Conservation (phyloP, 805 yeast genomes). For the Kazachstania taianensis region DNA sequence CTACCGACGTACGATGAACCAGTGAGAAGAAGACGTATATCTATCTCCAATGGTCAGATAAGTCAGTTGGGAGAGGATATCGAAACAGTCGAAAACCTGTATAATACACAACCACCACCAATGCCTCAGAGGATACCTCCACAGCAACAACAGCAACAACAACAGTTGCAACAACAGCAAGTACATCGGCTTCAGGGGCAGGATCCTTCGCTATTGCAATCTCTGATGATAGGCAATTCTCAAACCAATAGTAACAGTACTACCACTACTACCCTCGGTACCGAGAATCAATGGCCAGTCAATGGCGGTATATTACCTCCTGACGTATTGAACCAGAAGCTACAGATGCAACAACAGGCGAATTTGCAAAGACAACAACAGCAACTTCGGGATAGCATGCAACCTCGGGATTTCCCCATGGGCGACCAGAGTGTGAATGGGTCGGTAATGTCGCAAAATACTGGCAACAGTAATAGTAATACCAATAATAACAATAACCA, state of each 20-base stretch:
- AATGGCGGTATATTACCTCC: neutral
- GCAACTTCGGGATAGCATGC: neutral
- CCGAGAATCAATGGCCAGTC: neutral
- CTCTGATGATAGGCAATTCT: too few relatives aligned
- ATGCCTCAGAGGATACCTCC: conserved; percentile 4
- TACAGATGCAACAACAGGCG: neutral
- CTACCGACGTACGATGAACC: conserved; percentile 25
- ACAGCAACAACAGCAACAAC: conserved; percentile 6
- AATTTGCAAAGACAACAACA: conserved; percentile 1
- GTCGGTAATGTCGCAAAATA: too few relatives aligned
- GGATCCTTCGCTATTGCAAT: neutral
- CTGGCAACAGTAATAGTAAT: neutral
- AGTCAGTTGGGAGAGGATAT: conserved; percentile 51
- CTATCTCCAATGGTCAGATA: conserved; percentile 78
- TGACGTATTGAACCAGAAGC: too few relatives aligned
- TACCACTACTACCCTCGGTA: too few relatives aligned
- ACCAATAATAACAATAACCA: conserved; percentile 2
- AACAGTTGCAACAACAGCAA: conserved; percentile 4
- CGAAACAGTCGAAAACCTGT: conserved; percentile 30
- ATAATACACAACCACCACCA: conserved; percentile 28
- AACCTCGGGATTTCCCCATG: neutral
- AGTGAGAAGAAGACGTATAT: conserved; percentile 45
- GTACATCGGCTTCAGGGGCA: too few relatives aligned
- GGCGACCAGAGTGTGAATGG: too few relatives aligned
- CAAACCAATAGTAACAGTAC: too few relatives aligned